These are phyloP conservation scores for Dactylis glomerata DNA, from an alignment of 176 grass and related monocot genomes.

Conservation along the genomic window DNA sequence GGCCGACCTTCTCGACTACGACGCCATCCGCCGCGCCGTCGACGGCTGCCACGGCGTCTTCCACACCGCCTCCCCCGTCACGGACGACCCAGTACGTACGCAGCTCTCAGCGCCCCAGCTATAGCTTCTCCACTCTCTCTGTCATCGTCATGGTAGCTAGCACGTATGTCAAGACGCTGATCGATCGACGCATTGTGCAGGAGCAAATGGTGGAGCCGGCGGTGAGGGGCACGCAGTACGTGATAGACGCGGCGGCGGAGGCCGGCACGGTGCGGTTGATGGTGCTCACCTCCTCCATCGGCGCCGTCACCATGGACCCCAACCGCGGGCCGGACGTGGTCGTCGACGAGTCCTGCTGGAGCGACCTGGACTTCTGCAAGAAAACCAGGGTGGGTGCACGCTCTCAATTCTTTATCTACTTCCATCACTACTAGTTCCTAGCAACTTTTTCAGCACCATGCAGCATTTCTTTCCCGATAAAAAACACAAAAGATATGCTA, in stretches of 20 bases:
- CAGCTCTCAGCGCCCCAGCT: neutral
- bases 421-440: neutral
- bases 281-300: conserved; percentile 96
- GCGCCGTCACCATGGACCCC: conserved; percentile 89
- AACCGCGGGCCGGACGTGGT: conserved; percentile 68
- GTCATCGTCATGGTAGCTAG: neutral
- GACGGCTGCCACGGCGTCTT: conserved; percentile 86
- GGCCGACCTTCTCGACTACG: conserved; percentile 92
- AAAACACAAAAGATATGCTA: neutral
- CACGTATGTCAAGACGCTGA: neutral
- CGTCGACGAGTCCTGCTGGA: conserved; percentile 92
- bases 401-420: neutral
- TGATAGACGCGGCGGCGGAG: conserved; percentile 73
- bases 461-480: neutral
- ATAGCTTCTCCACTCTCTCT: neutral
- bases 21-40: conserved; percentile 63
- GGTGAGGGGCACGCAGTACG: conserved; percentile 71
- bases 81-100: conserved; percentile 69
- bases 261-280: conserved; percentile 76
- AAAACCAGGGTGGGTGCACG: conserved; percentile 56
- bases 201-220: conserved; percentile 99
- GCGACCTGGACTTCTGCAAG: conserved; percentile 96
- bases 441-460: neutral
- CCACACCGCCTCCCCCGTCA: conserved; percentile 95
- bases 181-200: conserved; percentile 26